Percentiles rank a stretch among this genome's conserved stretches.
These are phyloP conservation scores for Trichophyton verrucosum DNA, from an alignment of 2,329 filamentous ascomycete genomes.

Conservation along the genomic window DNA sequence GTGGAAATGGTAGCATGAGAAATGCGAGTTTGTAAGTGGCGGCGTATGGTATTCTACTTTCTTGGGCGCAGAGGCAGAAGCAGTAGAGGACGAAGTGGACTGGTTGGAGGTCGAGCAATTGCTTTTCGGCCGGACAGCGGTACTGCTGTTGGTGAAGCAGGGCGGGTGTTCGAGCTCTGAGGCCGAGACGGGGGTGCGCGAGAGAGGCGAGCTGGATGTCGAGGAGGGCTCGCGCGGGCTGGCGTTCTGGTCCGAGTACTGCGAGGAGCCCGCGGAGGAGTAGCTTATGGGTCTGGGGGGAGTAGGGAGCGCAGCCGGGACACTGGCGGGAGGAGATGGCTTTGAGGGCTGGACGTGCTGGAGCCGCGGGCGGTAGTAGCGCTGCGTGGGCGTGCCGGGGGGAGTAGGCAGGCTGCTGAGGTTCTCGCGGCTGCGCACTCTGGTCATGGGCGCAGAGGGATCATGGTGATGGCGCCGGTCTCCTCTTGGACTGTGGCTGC, in stretches of 20 bases:
- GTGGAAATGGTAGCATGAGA: conserved; percentile 31
- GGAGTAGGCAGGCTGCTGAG: not conserved
- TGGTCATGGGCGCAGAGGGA: not conserved
- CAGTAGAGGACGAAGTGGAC: not conserved
- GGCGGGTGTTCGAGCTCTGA: not conserved
- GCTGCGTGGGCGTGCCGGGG: not conserved
- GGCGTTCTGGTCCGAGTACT: not conserved
- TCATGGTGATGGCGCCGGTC: not conserved
- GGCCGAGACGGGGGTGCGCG: not conserved
- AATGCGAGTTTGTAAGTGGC: conserved; percentile 27
- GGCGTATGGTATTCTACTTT: conserved; percentile 18
- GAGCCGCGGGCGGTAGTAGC: not conserved
- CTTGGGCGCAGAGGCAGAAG: not conserved
- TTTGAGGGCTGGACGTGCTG: not conserved
- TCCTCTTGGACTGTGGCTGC: not conserved
- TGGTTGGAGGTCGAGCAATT: not conserved
- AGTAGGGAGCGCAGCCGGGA: not conserved
- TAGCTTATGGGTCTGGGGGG: not conserved
- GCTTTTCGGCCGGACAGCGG: not conserved
- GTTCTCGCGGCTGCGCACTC: not conserved
- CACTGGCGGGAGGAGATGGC: not conserved
- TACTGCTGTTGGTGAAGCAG: not conserved
- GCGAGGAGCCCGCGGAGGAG: not conserved
- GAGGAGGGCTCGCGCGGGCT: not conserved
- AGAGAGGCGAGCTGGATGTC: not conserved